A percentile compares a stretch with the other conserved stretches of the same genome.
These are phyloP conservation scores for Volutella citrinella DNA, from an alignment of 2,329 filamentous ascomycete species.

Conservation along the genomic window DNA sequence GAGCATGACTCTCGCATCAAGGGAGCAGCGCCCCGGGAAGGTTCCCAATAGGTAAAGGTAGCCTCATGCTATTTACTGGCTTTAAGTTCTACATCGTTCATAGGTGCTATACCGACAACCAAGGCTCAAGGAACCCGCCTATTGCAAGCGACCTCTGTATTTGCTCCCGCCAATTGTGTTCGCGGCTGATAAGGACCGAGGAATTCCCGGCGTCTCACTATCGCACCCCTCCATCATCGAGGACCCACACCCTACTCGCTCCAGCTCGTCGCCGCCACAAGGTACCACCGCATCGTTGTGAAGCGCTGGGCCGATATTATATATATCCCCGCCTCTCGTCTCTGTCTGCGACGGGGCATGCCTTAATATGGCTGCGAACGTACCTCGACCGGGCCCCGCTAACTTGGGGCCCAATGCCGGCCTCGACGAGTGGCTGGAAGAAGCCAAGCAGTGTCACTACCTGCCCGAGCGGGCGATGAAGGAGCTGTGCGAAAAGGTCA, in stretches of 20 bases:
- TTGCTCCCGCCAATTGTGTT: too few species aligned
- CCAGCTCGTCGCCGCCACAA: conserved; percentile 13
- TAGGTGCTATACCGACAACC: too few species aligned
- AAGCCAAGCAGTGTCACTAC: conserved; percentile 96
- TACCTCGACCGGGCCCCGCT: conserved; percentile 89
- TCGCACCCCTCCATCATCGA: conserved; percentile 27
- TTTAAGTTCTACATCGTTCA: too few species aligned
- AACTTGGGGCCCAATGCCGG: conserved; percentile 79
- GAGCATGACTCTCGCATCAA: too few species aligned
- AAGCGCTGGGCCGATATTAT: conserved; percentile 19
- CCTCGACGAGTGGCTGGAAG: conserved; percentile 93
- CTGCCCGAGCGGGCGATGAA: conserved; percentile 97
- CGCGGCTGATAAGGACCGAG: conserved; percentile 23
- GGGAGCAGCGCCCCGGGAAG: too few species aligned
- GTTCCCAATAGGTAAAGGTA: too few species aligned
- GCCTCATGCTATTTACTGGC: too few species aligned
- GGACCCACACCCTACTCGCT: conserved; percentile 26
- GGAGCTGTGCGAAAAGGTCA: conserved; percentile 96
- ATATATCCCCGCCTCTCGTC: conserved; percentile 14
- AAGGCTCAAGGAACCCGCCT: too few species aligned
- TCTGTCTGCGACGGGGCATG: conserved; percentile 22
- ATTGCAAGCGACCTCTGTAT: too few species aligned
- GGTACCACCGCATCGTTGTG: conserved; percentile 23
- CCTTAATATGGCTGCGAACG: conserved; percentile 40
- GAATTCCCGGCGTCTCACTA: conserved; percentile 29